phyloP scores from a whole-genome alignment of 2,329 filamentous ascomycete species.

The Aspergillus terreus region DNA sequence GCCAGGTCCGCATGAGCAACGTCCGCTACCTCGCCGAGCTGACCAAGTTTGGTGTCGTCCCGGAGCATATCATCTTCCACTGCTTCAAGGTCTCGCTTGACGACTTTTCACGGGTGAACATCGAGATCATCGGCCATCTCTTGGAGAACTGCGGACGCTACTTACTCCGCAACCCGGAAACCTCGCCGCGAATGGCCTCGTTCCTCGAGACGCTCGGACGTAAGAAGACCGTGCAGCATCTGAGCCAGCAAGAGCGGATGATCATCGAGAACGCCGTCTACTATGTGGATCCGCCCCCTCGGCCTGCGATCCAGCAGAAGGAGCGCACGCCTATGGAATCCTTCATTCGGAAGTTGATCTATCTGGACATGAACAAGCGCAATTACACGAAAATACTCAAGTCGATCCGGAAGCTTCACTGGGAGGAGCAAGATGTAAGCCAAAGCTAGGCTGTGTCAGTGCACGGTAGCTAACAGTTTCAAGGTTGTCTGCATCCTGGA shows the following conservation, averaged over 20 bases:
- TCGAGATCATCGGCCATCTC: slow-evolving; percentile 95
- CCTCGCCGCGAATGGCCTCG: slow-evolving; percentile 84
- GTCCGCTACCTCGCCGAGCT: slow-evolving; percentile 96
- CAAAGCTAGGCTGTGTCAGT: not conserved
- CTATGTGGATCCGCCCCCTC: slow-evolving; percentile 92
- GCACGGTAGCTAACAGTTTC: not conserved
- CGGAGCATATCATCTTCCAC: slow-evolving; percentile 97
- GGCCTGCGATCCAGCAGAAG: slow-evolving; percentile 93
- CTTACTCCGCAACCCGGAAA: slow-evolving; percentile 86
- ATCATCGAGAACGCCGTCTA: slow-evolving; percentile 97
- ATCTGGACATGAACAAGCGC: slow-evolving; percentile 88
- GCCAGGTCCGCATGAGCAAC: slow-evolving; percentile 88
- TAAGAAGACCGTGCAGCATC: slow-evolving; percentile 92
- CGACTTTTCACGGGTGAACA: slow-evolving; percentile 98
- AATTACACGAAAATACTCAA: slow-evolving; percentile 92
- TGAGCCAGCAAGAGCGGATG: slow-evolving; percentile 95
- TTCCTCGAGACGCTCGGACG: slow-evolving; percentile 93
- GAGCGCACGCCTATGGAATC: slow-evolving; percentile 90
- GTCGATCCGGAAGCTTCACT: slow-evolving; percentile 91
- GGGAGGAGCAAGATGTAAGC: slow-evolving; percentile 81
- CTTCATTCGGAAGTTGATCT: slow-evolving; percentile 89
- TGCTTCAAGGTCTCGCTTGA: slow-evolving; percentile 96
- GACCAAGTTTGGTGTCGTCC: slow-evolving; percentile 96
- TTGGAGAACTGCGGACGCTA: slow-evolving; percentile 96
- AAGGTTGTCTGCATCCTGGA: slow-evolving; percentile 71